Percentiles rank a stretch among this genome's conserved stretches.
Conservation (phyloP, 202 grass and related monocot genomes). For the Schoenoplectus tabernaemontani region DNA sequence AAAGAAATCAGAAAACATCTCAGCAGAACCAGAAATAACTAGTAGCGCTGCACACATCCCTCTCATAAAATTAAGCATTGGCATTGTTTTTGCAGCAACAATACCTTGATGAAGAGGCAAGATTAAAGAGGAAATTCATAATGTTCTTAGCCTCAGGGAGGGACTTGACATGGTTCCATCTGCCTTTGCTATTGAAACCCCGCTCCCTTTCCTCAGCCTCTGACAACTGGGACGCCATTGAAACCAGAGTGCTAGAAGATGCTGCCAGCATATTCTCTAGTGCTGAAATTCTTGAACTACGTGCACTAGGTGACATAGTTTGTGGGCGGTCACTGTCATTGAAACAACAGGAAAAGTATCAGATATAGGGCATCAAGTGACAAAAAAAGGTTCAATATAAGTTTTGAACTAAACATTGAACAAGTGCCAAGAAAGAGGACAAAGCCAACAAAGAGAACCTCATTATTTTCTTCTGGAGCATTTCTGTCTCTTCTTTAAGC, state of each 20-base stretch:
- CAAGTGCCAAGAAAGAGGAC: not conserved
- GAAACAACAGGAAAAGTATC: not conserved
- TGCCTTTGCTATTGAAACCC: constrained; percentile 52
- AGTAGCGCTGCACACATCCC: not conserved
- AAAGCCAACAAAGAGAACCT: constrained; percentile 27
- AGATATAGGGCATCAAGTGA: not conserved
- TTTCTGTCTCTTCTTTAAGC: constrained; percentile 68
- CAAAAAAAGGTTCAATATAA: not conserved
- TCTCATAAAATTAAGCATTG: constrained; percentile 1
- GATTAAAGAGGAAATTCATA: constrained; percentile 83
- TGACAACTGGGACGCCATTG: constrained; percentile 85
- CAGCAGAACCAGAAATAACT: not conserved
- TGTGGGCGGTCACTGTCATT: constrained; percentile 49
- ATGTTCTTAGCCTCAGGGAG: constrained; percentile 73
- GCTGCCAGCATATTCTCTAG: constrained; percentile 86
- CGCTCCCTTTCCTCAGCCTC: constrained; percentile 85
- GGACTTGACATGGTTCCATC: constrained; percentile 81
- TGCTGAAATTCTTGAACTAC: constrained; percentile 88
- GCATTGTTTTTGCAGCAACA: not conserved
- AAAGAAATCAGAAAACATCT: not conserved
- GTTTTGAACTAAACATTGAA: not conserved
- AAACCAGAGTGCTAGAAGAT: constrained; percentile 68
- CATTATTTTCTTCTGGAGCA: constrained; percentile 37
- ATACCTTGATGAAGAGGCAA: constrained; percentile 75
- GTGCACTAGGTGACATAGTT: constrained; percentile 86